Conservation (phyloP, 352 stramenopile species). For the Globisporangium echinulatum region DNA sequence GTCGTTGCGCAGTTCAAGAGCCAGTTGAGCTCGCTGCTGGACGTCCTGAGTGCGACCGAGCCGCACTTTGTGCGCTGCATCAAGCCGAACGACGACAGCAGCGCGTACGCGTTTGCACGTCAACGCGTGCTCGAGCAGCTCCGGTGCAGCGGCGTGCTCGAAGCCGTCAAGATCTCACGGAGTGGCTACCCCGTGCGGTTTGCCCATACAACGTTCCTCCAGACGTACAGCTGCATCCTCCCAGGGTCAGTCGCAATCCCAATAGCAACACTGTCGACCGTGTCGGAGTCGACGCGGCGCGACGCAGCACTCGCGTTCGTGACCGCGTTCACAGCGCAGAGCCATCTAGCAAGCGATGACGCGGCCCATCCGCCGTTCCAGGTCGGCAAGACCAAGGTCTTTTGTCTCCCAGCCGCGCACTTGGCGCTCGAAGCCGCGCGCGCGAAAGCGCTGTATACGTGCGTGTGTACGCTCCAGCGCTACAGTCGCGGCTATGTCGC, state of each 20-base stretch:
- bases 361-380: conserved; percentile 60
- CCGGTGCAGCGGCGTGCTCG: conserved; percentile 80
- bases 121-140: conserved; percentile 77
- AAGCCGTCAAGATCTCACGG: conserved; percentile 86
- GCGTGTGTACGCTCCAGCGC: conserved; percentile 63
- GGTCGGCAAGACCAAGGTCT: conserved; percentile 81
- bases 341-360: conserved; percentile 25
- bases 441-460: conserved; percentile 61
- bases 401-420: conserved; percentile 64
- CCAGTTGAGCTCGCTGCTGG: conserved; percentile 90
- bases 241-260: conserved; percentile 22
- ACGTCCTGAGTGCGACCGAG: conserved; percentile 92
- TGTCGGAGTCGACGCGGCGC: conserved; percentile 21
- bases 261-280: too few relatives aligned
- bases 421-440: conserved; percentile 55
- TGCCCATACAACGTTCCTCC: conserved; percentile 88
- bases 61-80: conserved; percentile 91
- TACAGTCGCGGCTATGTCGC: conserved; percentile 64
- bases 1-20: conserved; percentile 91
- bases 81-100: conserved; percentile 80
- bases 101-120: conserved; percentile 51
- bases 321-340: conserved; percentile 25
- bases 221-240: conserved; percentile 73
- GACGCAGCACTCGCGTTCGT: conserved; percentile 45
- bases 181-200: conserved; percentile 94